These are phyloP conservation scores for Abrus pulchellus DNA, from an alignment of 306 rosid genomes.

Conservation along the genomic window DNA sequence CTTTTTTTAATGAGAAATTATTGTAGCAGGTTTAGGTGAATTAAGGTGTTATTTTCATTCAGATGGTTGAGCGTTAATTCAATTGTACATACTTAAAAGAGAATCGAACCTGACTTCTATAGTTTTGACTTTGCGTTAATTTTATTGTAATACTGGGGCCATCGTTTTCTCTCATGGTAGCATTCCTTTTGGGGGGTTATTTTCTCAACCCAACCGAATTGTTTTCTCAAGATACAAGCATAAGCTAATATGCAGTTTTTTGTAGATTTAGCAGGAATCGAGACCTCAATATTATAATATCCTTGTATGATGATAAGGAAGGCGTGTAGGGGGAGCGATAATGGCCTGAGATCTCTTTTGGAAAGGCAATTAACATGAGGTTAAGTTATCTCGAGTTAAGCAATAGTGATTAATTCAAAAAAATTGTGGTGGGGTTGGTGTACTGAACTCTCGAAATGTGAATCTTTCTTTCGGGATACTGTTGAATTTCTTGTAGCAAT, in stretches of 20 bases:
- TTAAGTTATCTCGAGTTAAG: background rate
- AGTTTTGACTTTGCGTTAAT: conserved; percentile 35
- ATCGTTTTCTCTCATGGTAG: background rate
- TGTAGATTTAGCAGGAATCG: background rate
- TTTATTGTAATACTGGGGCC: conserved; percentile 36
- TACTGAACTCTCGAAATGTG: background rate
- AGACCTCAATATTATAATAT: background rate
- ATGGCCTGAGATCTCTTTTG: background rate
- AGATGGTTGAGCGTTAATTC: conserved; percentile 52
- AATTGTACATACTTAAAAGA: conserved; percentile 65
- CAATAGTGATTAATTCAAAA: background rate
- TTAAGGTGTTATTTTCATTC: conserved; percentile 40
- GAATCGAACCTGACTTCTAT: conserved; percentile 19
- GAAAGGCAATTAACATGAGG: background rate
- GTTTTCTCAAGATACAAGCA: background rate
- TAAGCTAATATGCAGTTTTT: background rate
- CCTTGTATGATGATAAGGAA: background rate
- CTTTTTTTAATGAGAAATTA: conserved; percentile 26
- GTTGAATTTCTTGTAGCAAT: background rate
- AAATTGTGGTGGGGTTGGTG: background rate
- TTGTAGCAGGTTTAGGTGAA: conserved; percentile 52
- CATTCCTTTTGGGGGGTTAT: background rate
- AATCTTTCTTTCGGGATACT: background rate
- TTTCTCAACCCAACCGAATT: conserved; percentile 12
- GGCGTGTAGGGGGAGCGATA: background rate